These are phyloP conservation scores for Elongisporangium undulatum DNA, from an alignment of 352 stramenopile species.

Conservation along the genomic window DNA sequence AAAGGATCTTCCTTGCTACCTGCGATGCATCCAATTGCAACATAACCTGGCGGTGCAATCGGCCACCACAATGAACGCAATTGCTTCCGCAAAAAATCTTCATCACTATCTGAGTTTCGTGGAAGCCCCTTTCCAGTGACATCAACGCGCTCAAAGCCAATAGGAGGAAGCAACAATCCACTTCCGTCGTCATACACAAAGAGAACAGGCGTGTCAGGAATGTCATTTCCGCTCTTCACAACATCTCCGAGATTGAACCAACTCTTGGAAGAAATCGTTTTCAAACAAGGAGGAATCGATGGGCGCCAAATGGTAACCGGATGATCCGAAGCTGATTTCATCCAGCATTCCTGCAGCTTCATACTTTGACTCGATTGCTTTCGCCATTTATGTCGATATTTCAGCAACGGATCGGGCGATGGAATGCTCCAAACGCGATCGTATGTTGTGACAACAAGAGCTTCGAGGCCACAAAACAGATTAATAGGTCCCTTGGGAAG, in stretches of 20 bases:
- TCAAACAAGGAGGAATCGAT: constrained; percentile 28
- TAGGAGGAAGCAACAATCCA: constrained; percentile 47
- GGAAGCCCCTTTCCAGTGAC: constrained; percentile 79
- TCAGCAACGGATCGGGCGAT: constrained; percentile 66
- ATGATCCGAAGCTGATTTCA: constrained; percentile 43
- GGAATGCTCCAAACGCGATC: constrained; percentile 82
- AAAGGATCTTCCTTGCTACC: constrained; percentile 80
- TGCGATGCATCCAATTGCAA: constrained; percentile 69
- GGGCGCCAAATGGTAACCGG: constrained; percentile 78
- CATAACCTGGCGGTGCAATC: constrained; percentile 69
- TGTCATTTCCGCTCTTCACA: constrained; percentile 54
- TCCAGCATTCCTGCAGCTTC: constrained; percentile 14
- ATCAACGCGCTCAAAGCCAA: constrained; percentile 79
- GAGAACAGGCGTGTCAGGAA: constrained; percentile 47
- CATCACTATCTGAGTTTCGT: constrained; percentile 65
- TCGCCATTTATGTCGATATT: constrained; percentile 81
- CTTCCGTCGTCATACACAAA: constrained; percentile 53
- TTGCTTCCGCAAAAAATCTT: constrained; percentile 81
- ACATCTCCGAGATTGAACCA: constrained; percentile 80
- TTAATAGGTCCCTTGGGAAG: constrained; percentile 72
- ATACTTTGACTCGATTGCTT: constrained; percentile 23
- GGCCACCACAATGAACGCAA: constrained; percentile 82
- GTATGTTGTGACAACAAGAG: constrained; percentile 66
- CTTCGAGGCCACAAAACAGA: constrained; percentile 67
- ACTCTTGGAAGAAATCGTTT: constrained; percentile 19